Evolutionary conservation across 106 monocot species (phyloP).

Genomic region (Dendrobium huoshanense): DNA sequence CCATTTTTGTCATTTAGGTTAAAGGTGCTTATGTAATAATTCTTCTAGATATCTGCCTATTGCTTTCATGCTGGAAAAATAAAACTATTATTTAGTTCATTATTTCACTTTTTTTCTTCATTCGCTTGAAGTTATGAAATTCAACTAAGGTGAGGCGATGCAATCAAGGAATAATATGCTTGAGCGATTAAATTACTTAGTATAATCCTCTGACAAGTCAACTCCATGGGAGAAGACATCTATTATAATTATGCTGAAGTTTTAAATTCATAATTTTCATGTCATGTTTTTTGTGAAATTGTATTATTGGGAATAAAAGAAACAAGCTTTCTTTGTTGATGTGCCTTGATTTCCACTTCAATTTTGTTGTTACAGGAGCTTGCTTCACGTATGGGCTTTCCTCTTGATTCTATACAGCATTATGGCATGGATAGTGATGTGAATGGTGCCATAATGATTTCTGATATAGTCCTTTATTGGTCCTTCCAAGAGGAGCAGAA

Average conservation of each 20-base stretch:
- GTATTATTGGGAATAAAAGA: not conserved
- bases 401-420: conserved; percentile 46
- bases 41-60: too few relatives aligned
- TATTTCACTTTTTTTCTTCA: too few relatives aligned
- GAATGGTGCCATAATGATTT: conserved; percentile 43
- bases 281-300: not conserved
- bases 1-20: not conserved
- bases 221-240: not conserved
- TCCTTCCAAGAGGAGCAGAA: conserved; percentile 72
- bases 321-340: not conserved
- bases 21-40: too few relatives aligned
- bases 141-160: too few relatives aligned
- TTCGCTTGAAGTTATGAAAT: too few relatives aligned
- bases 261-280: not conserved
- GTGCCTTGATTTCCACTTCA: not conserved
- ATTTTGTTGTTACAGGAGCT: conserved; percentile 42
- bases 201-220: not conserved
- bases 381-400: conserved; percentile 54
- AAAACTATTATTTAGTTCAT: too few relatives aligned
- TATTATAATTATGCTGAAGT: not conserved
- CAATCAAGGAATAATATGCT: too few relatives aligned
- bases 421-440: conserved; percentile 64
- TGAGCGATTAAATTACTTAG: not conserved
- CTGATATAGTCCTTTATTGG: conserved; percentile 70
- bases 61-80: too few relatives aligned